Evolutionary conservation across 2,329 filamentous ascomycete genomes (phyloP), one percentile per base, ranked within the genome.

Genomic region (Diaporthe sp.): DNA sequence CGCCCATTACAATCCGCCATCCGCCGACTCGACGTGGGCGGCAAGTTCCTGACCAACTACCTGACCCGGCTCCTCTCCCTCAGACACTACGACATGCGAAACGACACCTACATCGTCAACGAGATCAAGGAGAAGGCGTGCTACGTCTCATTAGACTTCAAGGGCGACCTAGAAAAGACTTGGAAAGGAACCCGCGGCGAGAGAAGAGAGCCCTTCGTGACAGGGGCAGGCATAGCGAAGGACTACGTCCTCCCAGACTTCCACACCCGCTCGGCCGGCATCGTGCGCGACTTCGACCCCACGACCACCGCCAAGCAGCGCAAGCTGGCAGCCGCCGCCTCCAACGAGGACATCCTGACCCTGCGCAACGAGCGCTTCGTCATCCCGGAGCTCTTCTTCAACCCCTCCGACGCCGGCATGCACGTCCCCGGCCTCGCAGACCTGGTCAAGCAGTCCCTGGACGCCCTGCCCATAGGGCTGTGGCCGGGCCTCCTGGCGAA

Each of bases 171-270:
- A 47, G 96, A 98, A 77, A 89, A 88, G 77, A 93, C 92, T 0
- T 98, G 95, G 95, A 97, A 95, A 82, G 94, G 93, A 9, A 91
- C 93, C 1, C 85, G 89, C 76, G 89, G 91, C 57, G 88, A 91
- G 78, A 85, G 86, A 67, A 86, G 91, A 17, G 83, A 86, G 1
- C 80, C 83, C 0, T 92, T 88, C 72, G 58, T 86, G 3, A 84
- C 82, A 0, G 89, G 88, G 19, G 89, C 82, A 17, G 90, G 89
- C 7, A 91, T 98, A 45, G 93, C 95, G 8, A 92, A 96, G 73
- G 96, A 99, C 81, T 99, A 98, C 81, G 92, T 98, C 28, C 87
- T 99, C 2, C 97, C 97, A 0, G 96, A 99, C 82, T 93, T 91
- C 76, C 89, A 92, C 77, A 84, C 86, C 0, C 84, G 87, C 4